phyloP scores from a whole-genome alignment of 495 filamentous ascomycete genomes.

The Cairneyella variabilis region DNA sequence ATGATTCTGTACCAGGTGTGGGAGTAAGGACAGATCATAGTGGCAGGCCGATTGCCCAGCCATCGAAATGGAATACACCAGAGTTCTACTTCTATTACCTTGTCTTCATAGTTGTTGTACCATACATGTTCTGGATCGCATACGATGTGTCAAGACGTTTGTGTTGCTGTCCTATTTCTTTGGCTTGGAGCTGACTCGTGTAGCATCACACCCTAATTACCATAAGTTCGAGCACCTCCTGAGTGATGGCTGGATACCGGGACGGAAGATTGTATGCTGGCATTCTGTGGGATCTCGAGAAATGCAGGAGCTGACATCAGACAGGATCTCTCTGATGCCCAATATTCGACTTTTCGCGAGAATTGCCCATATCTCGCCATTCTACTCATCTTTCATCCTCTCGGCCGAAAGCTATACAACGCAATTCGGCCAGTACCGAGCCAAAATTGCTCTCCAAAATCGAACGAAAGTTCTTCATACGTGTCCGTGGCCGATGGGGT shows the following conservation, averaged over 20 bases:
- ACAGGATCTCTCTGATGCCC: constrained; percentile 84
- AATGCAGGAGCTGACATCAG: constrained; percentile 5
- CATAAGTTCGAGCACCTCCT: constrained; percentile 66
- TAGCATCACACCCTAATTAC: constrained; percentile 82
- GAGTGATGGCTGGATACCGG: constrained; percentile 87
- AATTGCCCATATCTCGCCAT: constrained; percentile 78
- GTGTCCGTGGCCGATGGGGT: constrained; percentile 52
- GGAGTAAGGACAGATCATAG: constrained; percentile 38
- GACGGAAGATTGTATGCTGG: constrained; percentile 74
- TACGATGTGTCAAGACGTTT: constrained; percentile 84
- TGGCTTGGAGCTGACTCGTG: constrained; percentile 2
- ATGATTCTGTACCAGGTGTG: constrained; percentile 21
- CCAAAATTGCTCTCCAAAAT: constrained; percentile 11
- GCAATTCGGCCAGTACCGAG: constrained; percentile 10
- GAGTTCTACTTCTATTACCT: constrained; percentile 86
- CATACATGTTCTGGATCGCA: constrained; percentile 86
- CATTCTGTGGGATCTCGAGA: background rate
- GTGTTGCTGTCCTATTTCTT: constrained; percentile 18
- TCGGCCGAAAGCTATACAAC: constrained; percentile 71
- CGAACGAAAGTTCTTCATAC: constrained; percentile 19
- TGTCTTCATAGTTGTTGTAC: constrained; percentile 62
- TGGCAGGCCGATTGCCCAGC: constrained; percentile 41
- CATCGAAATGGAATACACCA: constrained; percentile 75
- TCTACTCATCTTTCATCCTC: constrained; percentile 70
- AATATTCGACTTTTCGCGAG: constrained; percentile 81